phyloP scores from a whole-genome alignment of 139 green algal species.

The Edaphochlamys debaryana region DNA sequence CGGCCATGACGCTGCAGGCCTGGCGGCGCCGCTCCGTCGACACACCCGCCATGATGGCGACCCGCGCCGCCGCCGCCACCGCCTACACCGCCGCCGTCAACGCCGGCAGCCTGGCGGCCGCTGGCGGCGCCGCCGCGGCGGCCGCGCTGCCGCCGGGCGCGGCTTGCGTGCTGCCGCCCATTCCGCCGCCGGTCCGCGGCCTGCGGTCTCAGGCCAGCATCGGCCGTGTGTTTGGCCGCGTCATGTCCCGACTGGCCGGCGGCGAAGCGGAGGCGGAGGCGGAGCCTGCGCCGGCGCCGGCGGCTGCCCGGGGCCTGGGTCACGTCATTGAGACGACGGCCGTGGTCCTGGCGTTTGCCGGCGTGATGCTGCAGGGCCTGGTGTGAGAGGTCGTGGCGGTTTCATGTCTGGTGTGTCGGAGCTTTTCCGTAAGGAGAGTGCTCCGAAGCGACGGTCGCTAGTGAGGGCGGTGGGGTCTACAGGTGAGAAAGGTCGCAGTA shows the following conservation, averaged over 20 bases:
- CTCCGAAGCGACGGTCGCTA: too few species aligned
- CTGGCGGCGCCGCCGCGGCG: background rate
- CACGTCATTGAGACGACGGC: background rate
- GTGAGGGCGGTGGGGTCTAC: too few species aligned
- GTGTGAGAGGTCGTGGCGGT: background rate
- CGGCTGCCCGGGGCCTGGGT: background rate
- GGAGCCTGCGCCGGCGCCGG: too few species aligned
- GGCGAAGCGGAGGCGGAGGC: background rate
- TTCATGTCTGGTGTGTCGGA: too few species aligned
- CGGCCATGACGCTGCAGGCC: background rate
- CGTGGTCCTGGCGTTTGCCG: conserved; percentile 6
- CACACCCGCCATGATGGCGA: background rate
- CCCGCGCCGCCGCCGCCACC: too few species aligned
- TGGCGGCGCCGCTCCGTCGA: conserved; percentile 21
- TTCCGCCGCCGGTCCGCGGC: background rate
- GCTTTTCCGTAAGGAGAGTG: too few species aligned
- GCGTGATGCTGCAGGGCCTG: background rate
- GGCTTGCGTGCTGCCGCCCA: background rate
- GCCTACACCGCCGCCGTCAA: too few species aligned
- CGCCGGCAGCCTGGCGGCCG: background rate
- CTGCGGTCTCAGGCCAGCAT: background rate
- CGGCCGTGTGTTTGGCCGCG: background rate
- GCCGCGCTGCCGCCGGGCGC: background rate
- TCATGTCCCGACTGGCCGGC: background rate
- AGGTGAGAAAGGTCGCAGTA: too few species aligned